Evolutionary conservation across 23 red algal genomes (phyloP), one percentile per base, ranked within the genome.

Genomic region (Gracilariopsis chorda): DNA sequence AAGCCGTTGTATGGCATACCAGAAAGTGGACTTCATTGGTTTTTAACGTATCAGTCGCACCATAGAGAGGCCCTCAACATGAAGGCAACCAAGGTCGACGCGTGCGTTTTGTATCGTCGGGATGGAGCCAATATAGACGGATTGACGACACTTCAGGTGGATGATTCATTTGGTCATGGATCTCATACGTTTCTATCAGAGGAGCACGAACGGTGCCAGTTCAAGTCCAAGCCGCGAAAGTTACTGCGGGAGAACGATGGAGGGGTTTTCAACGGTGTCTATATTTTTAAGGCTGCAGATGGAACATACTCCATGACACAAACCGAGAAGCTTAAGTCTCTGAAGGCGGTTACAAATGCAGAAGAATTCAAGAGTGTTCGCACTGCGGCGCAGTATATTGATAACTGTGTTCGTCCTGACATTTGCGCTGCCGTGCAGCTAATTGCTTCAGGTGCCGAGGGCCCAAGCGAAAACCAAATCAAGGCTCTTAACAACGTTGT

Each of bases 311-410:
- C 40, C 47, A 60, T 82, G 37, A 82, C 77, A 7, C 77, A 82
- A 30, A 23, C 11, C 6, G 77, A 82, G 21, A 82, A 82, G 0
- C 17, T 82, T 5, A 12, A 60, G 21, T 0, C 0, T 36, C 77
- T 82, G 4, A 61, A 82, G 29, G 8, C 13, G 0, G 0, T 23
- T 0, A 16, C 0, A 0, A 51, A 5, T 46, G 44, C 57, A 0
- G 55, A 82, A 32, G 77, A 82, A 49, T 82, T 82, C 21, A 82
- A 57, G 24, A 60, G 77, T 29, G 51, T 60, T 24, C 7, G 55
- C 32, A 49, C 77, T 25, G 16, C 51, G 16, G 77, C 77, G 9
- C 77, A 82, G 52, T 82, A 60, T 60, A 62, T 62, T 28, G 57
- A 30, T 4, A 32, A 62, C 57, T 62, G 57, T 17, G 57, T 62